Base-by-base conservation (phyloP, 441 rosid species). In the Cnidoscolus chayamansa region DNA sequence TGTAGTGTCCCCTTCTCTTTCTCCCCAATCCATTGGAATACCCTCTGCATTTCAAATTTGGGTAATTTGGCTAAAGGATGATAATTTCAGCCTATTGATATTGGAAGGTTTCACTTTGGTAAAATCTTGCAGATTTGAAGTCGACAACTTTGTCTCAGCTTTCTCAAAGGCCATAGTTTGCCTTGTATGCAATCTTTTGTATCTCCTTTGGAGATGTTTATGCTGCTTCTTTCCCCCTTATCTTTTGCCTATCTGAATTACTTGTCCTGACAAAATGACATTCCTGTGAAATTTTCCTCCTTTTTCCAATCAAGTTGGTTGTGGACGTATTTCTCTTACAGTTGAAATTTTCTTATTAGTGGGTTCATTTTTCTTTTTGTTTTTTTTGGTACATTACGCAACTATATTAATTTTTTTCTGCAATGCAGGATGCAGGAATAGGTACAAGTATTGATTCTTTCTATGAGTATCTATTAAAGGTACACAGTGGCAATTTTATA, bases 371-470 rank as follows among this genome's bases (percentile, higher is more conserved):
- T 76, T 56, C 37, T 48, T 65, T 71, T 6, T 40, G 4, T 40
- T 47, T 48, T 65, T 71, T 40, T 40, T 40, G 6, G 45, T 40
- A 50, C 12, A 50, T 45, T 13, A 48, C 35, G 63, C 17, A 56
- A 65, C 68, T 59, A 17, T 10, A 65, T 64, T 51, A 62, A 19
- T 47, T 72, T 64, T 53, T 66, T 62, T 66, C 37, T 83, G 77
- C 73, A 81, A 84, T 84, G 75, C 90, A 95, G 99, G 99, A 95
- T 88, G 97, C 99, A 77, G 99, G 98, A 81, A 95, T 95, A 72
- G 98, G 98, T 72, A 91, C 99, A 78, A 95, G 98, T 81, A 93
- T 95, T 76, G 98, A 95, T 80, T 95, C 99, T 50, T 95, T 95
- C 83, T 95, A 93, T 63, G 99, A 95, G 83, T 93, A 93, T 84